Percentiles rank a stretch among this genome's conserved stretches.
Conservation (phyloP, 352 stramenopile species). For the Pythium rhizo-oryzae region DNA sequence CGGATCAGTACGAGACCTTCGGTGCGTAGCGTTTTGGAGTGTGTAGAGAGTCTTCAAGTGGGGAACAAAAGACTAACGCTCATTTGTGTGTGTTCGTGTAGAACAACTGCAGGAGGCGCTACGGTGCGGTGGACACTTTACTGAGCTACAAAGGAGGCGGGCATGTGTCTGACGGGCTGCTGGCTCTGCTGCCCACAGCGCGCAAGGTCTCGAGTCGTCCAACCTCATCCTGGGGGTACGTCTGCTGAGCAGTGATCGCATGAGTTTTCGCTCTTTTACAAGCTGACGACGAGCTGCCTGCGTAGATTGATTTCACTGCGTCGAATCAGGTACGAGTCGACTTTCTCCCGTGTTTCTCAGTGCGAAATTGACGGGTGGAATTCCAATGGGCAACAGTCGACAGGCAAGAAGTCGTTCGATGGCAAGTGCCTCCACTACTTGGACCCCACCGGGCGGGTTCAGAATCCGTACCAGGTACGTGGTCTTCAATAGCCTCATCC, state of each 20-base stretch:
- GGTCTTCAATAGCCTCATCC: too few relatives aligned
- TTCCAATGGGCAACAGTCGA: slow-evolving; percentile 42
- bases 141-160: not conserved
- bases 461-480: slow-evolving; percentile 74
- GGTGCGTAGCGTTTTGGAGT: too few relatives aligned
- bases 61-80: too few relatives aligned
- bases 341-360: too few relatives aligned
- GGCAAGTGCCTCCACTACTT: slow-evolving; percentile 69
- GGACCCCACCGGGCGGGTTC: slow-evolving; percentile 41
- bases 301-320: slow-evolving; percentile 77
- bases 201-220: slow-evolving; percentile 60
- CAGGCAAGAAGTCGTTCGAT: slow-evolving; percentile 60
- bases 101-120: slow-evolving; percentile 69
- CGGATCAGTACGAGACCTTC: slow-evolving; percentile 66
- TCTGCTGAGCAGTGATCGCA: slow-evolving; percentile 1
- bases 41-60: too few relatives aligned
- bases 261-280: too few relatives aligned
- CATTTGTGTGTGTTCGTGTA: slow-evolving; percentile 30
- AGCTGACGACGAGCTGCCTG: not conserved
- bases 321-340: slow-evolving; percentile 63
- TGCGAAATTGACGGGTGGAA: not conserved
- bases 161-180: not conserved
- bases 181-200: slow-evolving; percentile 7
- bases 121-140: slow-evolving; percentile 26
- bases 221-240: slow-evolving; percentile 73